Percentiles rank a stretch among this genome's conserved stretches.
phyloP scores from a whole-genome alignment of 352 stramenopile species.

The Globisporangium viniferum region DNA sequence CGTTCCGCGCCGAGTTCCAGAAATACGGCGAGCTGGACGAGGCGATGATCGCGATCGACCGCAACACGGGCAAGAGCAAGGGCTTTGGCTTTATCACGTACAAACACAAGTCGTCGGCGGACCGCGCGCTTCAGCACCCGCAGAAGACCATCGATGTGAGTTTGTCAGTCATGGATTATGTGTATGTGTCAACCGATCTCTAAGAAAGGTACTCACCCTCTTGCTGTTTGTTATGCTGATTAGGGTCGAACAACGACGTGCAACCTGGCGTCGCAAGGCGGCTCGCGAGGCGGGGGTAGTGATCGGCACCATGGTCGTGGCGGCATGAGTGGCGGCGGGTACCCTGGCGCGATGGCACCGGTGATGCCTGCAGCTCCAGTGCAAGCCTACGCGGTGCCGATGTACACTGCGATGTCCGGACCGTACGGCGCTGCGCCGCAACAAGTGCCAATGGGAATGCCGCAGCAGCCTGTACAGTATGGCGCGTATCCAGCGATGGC shows the following conservation, averaged over 20 bases:
- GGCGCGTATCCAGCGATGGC: constrained; percentile 22
- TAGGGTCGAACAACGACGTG: constrained; percentile 55
- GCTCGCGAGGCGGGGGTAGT: constrained; percentile 10
- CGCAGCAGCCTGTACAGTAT: constrained; percentile 25
- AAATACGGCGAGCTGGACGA: constrained; percentile 65
- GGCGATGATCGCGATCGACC: constrained; percentile 44
- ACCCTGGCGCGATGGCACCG: constrained; percentile 17
- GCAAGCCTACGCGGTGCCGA: constrained; percentile 24
- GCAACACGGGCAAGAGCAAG: constrained; percentile 56
- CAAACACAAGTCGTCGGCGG: constrained; percentile 36
- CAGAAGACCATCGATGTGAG: constrained; percentile 68
- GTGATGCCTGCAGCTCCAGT: constrained; percentile 21
- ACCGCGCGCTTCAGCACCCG: constrained; percentile 51
- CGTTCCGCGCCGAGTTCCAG: constrained; percentile 51
- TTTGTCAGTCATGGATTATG: not conserved
- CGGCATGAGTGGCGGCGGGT: constrained; percentile 10
- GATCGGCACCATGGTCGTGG: constrained; percentile 7
- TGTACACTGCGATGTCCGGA: constrained; percentile 26
- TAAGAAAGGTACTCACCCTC: not conserved
- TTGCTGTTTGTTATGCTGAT: not conserved
- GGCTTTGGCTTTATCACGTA: constrained; percentile 73
- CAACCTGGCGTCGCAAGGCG: constrained; percentile 49
- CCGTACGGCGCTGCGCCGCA: constrained; percentile 12
- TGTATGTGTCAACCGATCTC: not conserved
- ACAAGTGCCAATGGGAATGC: constrained; percentile 10